Conservation (phyloP, 176 grass and related monocot species). For the Pontederia crassipes region DNA sequence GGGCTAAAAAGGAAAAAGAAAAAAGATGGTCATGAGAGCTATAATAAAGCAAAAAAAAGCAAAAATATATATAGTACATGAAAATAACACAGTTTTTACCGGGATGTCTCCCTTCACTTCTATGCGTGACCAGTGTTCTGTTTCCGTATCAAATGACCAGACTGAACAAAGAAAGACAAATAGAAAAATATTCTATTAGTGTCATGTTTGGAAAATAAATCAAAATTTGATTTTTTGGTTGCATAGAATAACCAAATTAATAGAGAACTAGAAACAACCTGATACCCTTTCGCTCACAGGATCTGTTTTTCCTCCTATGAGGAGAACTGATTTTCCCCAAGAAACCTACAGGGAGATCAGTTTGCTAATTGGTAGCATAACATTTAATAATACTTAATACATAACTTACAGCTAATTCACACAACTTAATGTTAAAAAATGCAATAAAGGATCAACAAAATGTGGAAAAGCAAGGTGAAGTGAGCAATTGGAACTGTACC, state of each 20-base stretch:
- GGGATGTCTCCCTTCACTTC: conserved; percentile 90
- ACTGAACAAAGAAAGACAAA: conserved; percentile 54
- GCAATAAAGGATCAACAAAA: not conserved
- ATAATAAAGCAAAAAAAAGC: not conserved
- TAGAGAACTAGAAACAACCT: conserved; percentile 38
- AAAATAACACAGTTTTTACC: conserved; percentile 15
- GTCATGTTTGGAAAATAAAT: conserved; percentile 13
- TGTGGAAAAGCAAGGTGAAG: conserved; percentile 14
- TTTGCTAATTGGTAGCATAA: not conserved
- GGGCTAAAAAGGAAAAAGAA: too few relatives aligned
- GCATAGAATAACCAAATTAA: too few relatives aligned
- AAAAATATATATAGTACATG: conserved; percentile 1
- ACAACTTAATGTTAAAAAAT: not conserved
- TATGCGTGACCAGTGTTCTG: conserved; percentile 57
- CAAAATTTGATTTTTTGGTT: not conserved
- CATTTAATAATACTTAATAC: not conserved
- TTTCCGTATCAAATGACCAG: conserved; percentile 80
- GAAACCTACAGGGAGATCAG: conserved; percentile 40
- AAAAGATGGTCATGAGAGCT: too few relatives aligned
- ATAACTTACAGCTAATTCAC: not conserved
- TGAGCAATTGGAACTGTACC: conserved; percentile 47
- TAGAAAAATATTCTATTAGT: conserved; percentile 21
- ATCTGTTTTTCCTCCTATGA: conserved; percentile 91
- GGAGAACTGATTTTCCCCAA: conserved; percentile 81
- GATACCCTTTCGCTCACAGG: conserved; percentile 62